A percentile compares a stretch with the other conserved stretches of the same genome.
Evolutionary conservation across 805 yeast species (phyloP).

Genomic region (Suhomyces sp.): DNA sequence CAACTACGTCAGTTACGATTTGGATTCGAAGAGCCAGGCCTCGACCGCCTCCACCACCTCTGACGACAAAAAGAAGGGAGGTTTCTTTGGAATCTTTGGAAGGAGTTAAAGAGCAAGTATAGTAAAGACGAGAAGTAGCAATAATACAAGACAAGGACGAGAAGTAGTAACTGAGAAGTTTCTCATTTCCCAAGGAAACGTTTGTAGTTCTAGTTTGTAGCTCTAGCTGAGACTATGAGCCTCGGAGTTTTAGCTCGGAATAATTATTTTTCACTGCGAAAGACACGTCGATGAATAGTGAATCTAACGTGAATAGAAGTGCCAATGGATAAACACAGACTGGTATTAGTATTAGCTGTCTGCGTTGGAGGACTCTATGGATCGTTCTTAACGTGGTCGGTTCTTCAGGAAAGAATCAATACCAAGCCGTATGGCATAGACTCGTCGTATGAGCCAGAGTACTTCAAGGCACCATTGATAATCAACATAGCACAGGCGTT

Average conservation of each 20-base stretch:
- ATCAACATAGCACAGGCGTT: slow-evolving; percentile 72
- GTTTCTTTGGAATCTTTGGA: slow-evolving; percentile 73
- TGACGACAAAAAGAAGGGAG: slow-evolving; percentile 47
- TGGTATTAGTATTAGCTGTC: slow-evolving; percentile 23
- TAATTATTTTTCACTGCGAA: background rate
- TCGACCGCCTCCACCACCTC: slow-evolving; percentile 8
- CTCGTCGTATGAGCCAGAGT: slow-evolving; percentile 21
- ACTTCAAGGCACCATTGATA: slow-evolving; percentile 75
- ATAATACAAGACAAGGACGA: no score
- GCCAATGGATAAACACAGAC: slow-evolving; percentile 17
- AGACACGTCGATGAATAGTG: background rate
- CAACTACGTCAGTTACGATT: slow-evolving; percentile 64
- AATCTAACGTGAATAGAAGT: background rate
- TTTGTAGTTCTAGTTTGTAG: no score
- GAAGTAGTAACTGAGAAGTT: background rate
- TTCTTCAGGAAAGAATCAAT: slow-evolving; percentile 84
- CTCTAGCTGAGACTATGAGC: no score
- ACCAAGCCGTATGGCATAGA: slow-evolving; percentile 63
- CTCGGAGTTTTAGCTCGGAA: background rate
- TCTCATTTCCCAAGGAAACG: no score
- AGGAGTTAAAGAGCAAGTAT: slow-evolving; percentile 5
- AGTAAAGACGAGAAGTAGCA: background rate
- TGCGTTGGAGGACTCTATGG: slow-evolving; percentile 69
- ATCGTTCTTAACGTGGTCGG: slow-evolving; percentile 88
- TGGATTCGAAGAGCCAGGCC: slow-evolving; percentile 15